Evolutionary conservation across 1,139 yeast genomes (phyloP), one percentile per base, ranked within the genome.

Genomic region (Protomyces macrosporus): DNA sequence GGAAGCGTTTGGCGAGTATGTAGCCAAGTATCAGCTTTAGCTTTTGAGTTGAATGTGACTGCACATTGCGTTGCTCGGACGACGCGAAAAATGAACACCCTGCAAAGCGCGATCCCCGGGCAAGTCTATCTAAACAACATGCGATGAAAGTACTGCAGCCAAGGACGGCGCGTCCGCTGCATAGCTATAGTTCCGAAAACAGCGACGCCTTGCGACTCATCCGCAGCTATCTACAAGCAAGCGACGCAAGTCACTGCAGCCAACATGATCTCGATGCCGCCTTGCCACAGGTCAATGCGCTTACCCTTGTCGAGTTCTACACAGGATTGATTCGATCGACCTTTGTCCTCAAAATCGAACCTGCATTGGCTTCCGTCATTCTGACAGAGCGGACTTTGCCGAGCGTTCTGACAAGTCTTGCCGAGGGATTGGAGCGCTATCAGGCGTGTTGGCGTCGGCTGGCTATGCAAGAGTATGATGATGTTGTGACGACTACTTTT

Each of bases 1-100:
- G 58, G 69, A 65, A 3, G 67, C 66, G 63, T 69, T 66, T 60
- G 70, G 64, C 10, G 57, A 57, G 39, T 69, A 68, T 55, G 65
- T 65, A 53, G 66, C 67, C 16, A 45, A 60, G 32, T 42, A 16
- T 16, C n/a, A 42, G 42, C 23, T 23, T 1, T 23, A 23, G 23
- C 23, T 23, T 23, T 23, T 23, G 23, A 9, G 14, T n/a, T 39
- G 12, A n/a, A 14, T 42, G 48, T 42, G 48, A 42, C 48, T 42
- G 48, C 16, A 7, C 48, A 42, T 14, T 14, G 9, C 23, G 48
- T 42, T 14, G 48, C 48, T 7, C n/a, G 9, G 9, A 42, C 48
- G 48, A 23, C 48, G 30, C 9, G 32, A n/a, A 14, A 7, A n/a
- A 39, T 6, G 30, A 42, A 42, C 48, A 42, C 23, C 23, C 23